Evolutionary conservation across 306 rosid species (phyloP).

Genomic region (Calophaca sinica): DNA sequence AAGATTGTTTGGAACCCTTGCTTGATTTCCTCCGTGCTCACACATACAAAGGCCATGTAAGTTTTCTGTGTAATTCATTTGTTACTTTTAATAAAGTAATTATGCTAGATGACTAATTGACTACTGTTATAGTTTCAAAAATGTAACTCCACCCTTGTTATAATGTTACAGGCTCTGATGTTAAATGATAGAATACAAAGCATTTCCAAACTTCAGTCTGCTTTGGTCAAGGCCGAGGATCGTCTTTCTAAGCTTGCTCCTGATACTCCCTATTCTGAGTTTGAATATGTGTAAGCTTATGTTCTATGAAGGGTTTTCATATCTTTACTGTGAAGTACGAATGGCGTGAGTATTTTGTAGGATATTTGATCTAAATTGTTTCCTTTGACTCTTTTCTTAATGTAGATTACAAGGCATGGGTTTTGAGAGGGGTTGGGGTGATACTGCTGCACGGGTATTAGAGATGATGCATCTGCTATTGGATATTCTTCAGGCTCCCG

Average conservation of each 20-base stretch:
- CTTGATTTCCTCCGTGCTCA: constrained; percentile 90
- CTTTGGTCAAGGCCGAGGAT: constrained; percentile 83
- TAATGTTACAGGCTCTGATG: constrained; percentile 76
- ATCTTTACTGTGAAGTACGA: constrained; percentile 16
- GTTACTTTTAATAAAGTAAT: constrained; percentile 2
- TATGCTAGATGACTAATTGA: too few species aligned
- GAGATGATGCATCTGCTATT: constrained; percentile 82
- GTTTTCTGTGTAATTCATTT: constrained; percentile 43
- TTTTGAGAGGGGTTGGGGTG: constrained; percentile 96
- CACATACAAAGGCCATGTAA: constrained; percentile 77
- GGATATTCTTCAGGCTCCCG: constrained; percentile 95
- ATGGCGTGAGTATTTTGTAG: constrained; percentile 14
- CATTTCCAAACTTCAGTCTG: constrained; percentile 75
- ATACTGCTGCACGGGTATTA: constrained; percentile 68
- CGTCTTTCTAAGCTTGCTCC: constrained; percentile 67
- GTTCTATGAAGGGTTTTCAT: constrained; percentile 7
- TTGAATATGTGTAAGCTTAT: constrained; percentile 77
- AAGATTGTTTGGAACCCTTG: constrained; percentile 80
- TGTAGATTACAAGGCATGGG: constrained; percentile 90
- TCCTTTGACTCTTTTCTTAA: constrained; percentile 22
- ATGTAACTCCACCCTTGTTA: constrained; percentile 8
- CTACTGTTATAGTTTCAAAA: not conserved
- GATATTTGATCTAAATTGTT: not conserved
- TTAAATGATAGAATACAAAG: constrained; percentile 72
- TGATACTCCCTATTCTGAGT: constrained; percentile 65